Evolutionary conservation across 2,329 filamentous ascomycete species (phyloP).

Genomic region (Thielaviopsis euricoi): DNA sequence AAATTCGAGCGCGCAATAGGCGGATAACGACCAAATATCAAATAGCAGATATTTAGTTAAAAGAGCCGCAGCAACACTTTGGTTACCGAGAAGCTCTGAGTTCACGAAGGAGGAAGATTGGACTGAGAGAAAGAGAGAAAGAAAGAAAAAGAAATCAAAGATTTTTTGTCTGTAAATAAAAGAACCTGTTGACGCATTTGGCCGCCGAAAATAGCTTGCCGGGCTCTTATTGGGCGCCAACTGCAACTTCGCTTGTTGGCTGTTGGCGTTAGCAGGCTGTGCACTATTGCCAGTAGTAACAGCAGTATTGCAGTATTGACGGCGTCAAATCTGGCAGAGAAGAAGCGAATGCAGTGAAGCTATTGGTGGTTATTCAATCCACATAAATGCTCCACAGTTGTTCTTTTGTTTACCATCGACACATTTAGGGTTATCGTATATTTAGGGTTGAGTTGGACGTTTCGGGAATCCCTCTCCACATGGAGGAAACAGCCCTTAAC

Average conservation of each 20-base stretch:
- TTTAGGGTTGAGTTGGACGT: neutral
- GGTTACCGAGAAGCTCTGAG: neutral
- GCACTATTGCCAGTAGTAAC: neutral
- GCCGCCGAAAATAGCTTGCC: no score
- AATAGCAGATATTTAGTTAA: no score
- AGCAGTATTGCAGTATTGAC: neutral
- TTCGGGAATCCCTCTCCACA: no score
- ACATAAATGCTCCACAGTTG: neutral
- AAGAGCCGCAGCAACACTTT: no score
- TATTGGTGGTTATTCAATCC: neutral
- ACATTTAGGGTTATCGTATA: neutral
- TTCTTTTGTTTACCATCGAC: no score
- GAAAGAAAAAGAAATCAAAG: neutral
- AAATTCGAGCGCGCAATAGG: no score
- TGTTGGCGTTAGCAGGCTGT: neutral
- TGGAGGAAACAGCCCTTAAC: no score
- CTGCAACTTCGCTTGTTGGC: neutral
- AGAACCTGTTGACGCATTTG: neutral
- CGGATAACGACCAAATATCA: no score
- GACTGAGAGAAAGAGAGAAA: neutral
- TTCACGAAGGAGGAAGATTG: neutral
- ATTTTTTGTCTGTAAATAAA: neutral
- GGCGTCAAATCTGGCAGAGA: neutral
- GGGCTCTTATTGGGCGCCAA: neutral
- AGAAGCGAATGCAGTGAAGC: neutral